A percentile compares a stretch with the other conserved stretches of the same genome.
These are phyloP conservation scores for Avena eriantha DNA, from an alignment of 176 grass and related monocot species.

Conservation along the genomic window DNA sequence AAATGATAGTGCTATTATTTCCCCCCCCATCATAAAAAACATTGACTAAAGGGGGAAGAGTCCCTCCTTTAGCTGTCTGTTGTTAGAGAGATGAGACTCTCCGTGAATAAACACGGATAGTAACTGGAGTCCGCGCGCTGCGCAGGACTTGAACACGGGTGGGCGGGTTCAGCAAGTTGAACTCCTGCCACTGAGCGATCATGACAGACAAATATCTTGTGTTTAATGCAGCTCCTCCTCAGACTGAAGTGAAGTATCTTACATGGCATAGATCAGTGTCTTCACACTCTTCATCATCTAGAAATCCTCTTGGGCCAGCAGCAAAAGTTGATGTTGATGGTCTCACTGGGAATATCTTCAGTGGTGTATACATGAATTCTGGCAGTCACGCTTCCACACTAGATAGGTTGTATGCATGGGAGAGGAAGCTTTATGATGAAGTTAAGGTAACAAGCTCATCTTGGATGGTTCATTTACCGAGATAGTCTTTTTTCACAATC, in stretches of 20 bases:
- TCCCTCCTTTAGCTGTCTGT: too few relatives aligned
- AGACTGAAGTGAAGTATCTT: slow-evolving; percentile 74
- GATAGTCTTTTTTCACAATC: slow-evolving; percentile 19
- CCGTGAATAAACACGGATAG: too few relatives aligned
- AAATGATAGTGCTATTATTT: slow-evolving; percentile 33
- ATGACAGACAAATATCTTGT: slow-evolving; percentile 37
- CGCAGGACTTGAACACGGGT: too few relatives aligned
- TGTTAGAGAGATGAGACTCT: too few relatives aligned
- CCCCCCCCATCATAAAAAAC: neutral
- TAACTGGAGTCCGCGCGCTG: too few relatives aligned
- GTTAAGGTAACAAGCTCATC: slow-evolving; percentile 71
- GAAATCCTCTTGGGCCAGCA: slow-evolving; percentile 63
- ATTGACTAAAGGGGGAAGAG: too few relatives aligned
- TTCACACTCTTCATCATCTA: slow-evolving; percentile 89
- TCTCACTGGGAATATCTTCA: slow-evolving; percentile 67
- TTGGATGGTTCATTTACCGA: neutral
- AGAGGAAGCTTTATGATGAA: slow-evolving; percentile 98
- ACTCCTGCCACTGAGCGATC: neutral
- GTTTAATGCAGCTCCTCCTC: slow-evolving; percentile 69
- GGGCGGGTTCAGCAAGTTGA: too few relatives aligned
- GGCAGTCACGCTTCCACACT: slow-evolving; percentile 95
- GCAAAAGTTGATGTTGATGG: slow-evolving; percentile 64
- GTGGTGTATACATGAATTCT: slow-evolving; percentile 87
- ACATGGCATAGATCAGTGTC: slow-evolving; percentile 91
- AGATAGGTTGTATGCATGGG: slow-evolving; percentile 96